These are phyloP conservation scores for Penicillium fimorum DNA, from an alignment of 495 filamentous ascomycete species.

Conservation along the genomic window DNA sequence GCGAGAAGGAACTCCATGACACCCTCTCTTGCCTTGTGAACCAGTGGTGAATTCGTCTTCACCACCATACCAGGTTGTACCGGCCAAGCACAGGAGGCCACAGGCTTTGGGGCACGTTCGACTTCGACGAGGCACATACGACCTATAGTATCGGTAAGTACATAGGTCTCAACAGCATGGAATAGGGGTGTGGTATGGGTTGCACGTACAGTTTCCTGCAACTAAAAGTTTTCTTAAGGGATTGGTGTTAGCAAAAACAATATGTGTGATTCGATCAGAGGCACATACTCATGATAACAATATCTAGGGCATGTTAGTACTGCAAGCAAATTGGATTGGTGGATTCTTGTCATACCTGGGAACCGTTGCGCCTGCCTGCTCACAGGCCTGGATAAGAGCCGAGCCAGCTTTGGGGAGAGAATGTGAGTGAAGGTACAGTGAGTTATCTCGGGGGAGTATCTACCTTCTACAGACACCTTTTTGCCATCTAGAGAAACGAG, in stretches of 20 bases:
- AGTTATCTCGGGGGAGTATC: constrained; percentile 12
- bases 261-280: constrained; percentile 7
- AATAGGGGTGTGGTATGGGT: neutral
- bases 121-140: constrained; percentile 99
- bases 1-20: constrained; percentile 98
- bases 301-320: constrained; percentile 66
- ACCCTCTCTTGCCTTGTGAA: constrained; percentile 96
- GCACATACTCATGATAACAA: constrained; percentile 91
- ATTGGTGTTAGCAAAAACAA: constrained; percentile 30
- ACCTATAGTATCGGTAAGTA: constrained; percentile 34
- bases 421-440: constrained; percentile 28
- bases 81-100: constrained; percentile 98
- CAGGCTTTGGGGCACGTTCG: constrained; percentile 90
- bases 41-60: constrained; percentile 92
- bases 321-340: neutral
- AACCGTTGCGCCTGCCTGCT: constrained; percentile 90
- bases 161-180: neutral
- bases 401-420: constrained; percentile 59
- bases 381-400: constrained; percentile 96
- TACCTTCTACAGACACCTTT: constrained; percentile 94
- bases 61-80: constrained; percentile 98
- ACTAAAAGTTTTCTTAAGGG: constrained; percentile 83
- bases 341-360: constrained; percentile 60
- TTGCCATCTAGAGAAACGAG: constrained; percentile 69
- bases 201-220: constrained; percentile 81